Base-by-base conservation (phyloP, 2,329 filamentous ascomycete species). In the Calonectria hawksworthii region DNA sequence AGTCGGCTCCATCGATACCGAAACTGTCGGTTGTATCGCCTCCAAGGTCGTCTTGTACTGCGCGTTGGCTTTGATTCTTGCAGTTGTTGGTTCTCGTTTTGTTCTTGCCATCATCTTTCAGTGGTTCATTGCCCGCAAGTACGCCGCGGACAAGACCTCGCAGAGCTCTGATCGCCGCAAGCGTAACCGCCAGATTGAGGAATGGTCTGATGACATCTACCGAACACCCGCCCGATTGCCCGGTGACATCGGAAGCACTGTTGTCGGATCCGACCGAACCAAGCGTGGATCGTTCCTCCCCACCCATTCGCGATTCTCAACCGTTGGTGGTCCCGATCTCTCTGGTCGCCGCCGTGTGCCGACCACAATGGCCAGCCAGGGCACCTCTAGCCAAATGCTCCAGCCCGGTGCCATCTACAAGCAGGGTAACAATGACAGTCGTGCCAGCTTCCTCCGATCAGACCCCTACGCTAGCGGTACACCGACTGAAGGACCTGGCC, bases 121-220 rank as follows among this genome's bases (percentile, higher is more conserved):
- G 82, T 99, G 98, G 98, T 98, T 99, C 86, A 89, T 99, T 78
- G 94, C 94, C 83, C 93, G 94, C 79, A 93, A 93, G 77, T 99
- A 96, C 82, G 96, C 94, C 4, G 95, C 96, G 0, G 87, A 90
- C 63, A 98, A 95, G 86, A 98, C 96, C 0, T 96, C 95, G 3
- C 93, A 98, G 84, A 92, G 92, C 21, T 92, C 93, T 7, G 92
- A 97, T 83, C 92, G 93, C 78, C 96, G 96, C 84, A 94, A 96
- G 86, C 93, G 97, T 74, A 94, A 96, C 79, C 93, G 94, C 80
- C 96, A 99, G 86, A 99, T 99, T 78, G 97, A 99, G 85, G 96
- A 98, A 81, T 99, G 97, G 97, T 94, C 94, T 18, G 95, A 99
- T 78, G 97, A 99, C 82, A 99, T 99, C 80, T 99, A 99, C 85